phyloP scores from a whole-genome alignment of 1,284 basidiomycete species.

The Papiliotrema laurentii region DNA sequence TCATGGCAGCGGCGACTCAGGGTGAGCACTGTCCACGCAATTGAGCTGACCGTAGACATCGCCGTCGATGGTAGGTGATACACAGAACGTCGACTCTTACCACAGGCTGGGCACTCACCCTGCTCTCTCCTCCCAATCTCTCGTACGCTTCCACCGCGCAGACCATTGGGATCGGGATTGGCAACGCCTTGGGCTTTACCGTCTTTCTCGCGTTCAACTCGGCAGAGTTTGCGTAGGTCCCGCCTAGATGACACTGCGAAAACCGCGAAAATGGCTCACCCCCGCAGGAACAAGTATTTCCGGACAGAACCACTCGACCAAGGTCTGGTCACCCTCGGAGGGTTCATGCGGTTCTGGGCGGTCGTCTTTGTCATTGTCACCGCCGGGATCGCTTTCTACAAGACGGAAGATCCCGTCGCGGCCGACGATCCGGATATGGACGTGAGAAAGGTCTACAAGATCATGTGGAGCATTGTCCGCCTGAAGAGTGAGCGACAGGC shows the following conservation, averaged over 20 bases:
- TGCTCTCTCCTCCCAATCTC: slow-evolving; percentile 90
- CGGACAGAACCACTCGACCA: slow-evolving; percentile 58
- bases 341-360: slow-evolving; percentile 85
- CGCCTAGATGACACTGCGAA: too few species aligned
- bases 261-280: too few species aligned
- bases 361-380: slow-evolving; percentile 77
- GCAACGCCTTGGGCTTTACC: slow-evolving; percentile 94
- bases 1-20: slow-evolving; percentile 95
- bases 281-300: slow-evolving; percentile 64
- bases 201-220: slow-evolving; percentile 97
- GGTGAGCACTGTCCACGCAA: slow-evolving; percentile 53
- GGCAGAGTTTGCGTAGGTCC: slow-evolving; percentile 76
- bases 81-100: too few species aligned
- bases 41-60: slow-evolving; percentile 61
- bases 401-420: slow-evolving; percentile 79
- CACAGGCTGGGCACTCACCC: slow-evolving; percentile 89
- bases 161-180: slow-evolving; percentile 93
- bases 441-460: slow-evolving; percentile 82
- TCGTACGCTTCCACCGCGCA: slow-evolving; percentile 98
- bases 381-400: slow-evolving; percentile 79
- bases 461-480: slow-evolving; percentile 91
- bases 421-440: slow-evolving; percentile 79
- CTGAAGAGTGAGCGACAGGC: slow-evolving; percentile 65
- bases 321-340: slow-evolving; percentile 72
- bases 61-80: slow-evolving; percentile 76